Evolutionary conservation across 108 stramenopile species (phyloP).

Genomic region (Cyclostephanos invisitatus): DNA sequence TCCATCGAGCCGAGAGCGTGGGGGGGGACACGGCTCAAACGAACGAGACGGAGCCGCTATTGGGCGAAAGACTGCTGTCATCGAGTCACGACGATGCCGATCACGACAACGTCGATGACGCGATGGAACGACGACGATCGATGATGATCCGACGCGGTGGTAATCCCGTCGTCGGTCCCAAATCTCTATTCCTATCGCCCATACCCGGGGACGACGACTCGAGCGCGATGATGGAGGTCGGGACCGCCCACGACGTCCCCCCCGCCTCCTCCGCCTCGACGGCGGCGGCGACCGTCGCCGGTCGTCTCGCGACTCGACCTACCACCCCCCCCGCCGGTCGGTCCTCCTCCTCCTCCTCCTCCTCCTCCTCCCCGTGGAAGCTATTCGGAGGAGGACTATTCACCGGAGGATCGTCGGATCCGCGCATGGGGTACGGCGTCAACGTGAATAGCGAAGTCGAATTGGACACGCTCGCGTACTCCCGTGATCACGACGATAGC

Average conservation of each 20-base stretch:
- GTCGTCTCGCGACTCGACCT: no score
- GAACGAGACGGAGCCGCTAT: conserved; percentile 27
- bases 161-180: neutral
- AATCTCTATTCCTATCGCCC: neutral
- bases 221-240: neutral
- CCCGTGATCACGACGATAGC: conserved; percentile 33
- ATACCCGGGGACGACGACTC: neutral
- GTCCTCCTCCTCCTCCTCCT: no score
- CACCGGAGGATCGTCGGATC: no score
- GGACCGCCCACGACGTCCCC: neutral
- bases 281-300: neutral
- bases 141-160: no score
- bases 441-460: conserved; percentile 11
- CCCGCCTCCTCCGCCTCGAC: neutral
- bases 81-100: conserved; percentile 9
- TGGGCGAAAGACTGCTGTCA: conserved; percentile 25
- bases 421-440: conserved; percentile 25
- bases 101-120: no score
- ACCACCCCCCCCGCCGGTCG: no score
- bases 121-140: neutral
- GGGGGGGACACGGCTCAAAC: conserved; percentile 20
- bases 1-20: conserved; percentile 11
- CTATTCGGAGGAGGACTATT: no score
- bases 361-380: neutral
- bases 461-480: conserved; percentile 31